Base-by-base conservation (phyloP, 2,329 filamentous ascomycete species). In the Aspergillus viridinutans region DNA sequence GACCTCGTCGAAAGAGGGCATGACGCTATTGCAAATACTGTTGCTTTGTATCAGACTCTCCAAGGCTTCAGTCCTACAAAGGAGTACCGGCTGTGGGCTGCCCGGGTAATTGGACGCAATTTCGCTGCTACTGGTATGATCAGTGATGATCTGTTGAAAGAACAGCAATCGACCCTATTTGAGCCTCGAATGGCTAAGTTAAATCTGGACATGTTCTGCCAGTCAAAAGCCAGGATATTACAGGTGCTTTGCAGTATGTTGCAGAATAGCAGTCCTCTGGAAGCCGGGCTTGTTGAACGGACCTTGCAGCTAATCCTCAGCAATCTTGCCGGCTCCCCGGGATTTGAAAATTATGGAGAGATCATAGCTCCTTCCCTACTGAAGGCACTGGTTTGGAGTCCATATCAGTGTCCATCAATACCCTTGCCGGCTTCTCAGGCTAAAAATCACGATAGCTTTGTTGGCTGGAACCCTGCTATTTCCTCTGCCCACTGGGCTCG, bases 51-150 rank as follows among this genome's bases (percentile, higher is more conserved):
- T 87, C 86, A 87, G 68, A 92, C 89, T 45, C 89, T 91, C 63
- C 81, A 83, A 57, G 80, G 83, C n/a, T 78, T 82, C 40, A 76
- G 82, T 1, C 78, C 88, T 17, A 89, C 86, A 55, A 77, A 83
- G 26, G 82, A 85, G 17, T 97, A 94, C 69, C 77, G 91, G 0
- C 78, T 90, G 1, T 99, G 95, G 95, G 89, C 90, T 48, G 92
- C 90, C 3, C 84, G 88, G 60, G 88, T 92, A 2, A 80, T 97
- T 48, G 94, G 95, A 7, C 85, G 91, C 69, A 87, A 90, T 0
- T 97, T 92, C 73, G 86, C 88, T 42, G 83, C 89, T 17, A 90
- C 86, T 28, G 92, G 92, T 1, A 80, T 85, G 54, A 62, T 86
- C 79, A 64, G 75, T 72, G 61, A 80, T 73, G 64, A 73, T 75